phyloP scores from a whole-genome alignment of 495 filamentous ascomycete species.

The Copromyces sp. region DNA sequence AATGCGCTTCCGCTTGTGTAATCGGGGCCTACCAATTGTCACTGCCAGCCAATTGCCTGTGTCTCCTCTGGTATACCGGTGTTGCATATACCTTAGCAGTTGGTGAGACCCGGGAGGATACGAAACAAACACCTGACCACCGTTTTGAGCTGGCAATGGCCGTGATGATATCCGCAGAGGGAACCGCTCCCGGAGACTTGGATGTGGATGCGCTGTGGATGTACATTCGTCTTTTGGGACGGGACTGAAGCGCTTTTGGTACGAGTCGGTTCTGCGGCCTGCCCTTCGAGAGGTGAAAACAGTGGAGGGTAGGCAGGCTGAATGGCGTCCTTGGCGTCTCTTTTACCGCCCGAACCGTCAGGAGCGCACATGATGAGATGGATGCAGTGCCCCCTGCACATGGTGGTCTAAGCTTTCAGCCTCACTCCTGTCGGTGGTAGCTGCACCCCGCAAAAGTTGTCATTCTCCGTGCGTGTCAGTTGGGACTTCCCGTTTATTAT shows the following conservation, averaged over 20 bases:
- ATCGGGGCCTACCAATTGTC: background rate
- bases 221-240: background rate
- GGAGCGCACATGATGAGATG: background rate
- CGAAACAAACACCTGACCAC: background rate
- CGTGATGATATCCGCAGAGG: background rate
- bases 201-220: background rate
- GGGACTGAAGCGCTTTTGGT: background rate
- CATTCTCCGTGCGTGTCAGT: background rate
- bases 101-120: background rate
- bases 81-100: background rate
- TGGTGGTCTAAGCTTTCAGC: background rate
- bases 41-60: background rate
- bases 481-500: background rate
- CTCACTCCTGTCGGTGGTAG: background rate
- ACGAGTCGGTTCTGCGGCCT: background rate
- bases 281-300: background rate
- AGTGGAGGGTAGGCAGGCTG: background rate
- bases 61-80: background rate
- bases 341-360: background rate
- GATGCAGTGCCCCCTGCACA: background rate
- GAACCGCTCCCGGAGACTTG: background rate
- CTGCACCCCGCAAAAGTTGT: background rate
- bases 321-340: background rate
- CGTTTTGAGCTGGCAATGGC: background rate
- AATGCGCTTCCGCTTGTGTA: background rate